Conservation (phyloP, 164 flowering plant species). For the Liriodendron chinense region DNA sequence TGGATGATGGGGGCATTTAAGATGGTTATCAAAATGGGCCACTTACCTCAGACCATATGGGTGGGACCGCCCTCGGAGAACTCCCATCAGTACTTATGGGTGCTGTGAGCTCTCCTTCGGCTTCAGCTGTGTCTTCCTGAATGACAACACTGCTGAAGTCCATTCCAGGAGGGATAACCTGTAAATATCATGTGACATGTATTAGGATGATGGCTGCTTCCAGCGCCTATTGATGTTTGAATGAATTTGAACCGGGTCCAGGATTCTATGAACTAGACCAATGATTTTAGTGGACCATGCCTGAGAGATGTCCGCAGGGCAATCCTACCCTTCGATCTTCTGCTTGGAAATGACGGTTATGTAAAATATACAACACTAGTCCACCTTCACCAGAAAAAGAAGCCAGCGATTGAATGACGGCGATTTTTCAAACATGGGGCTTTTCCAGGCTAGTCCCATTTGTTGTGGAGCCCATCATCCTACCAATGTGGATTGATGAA, state of each 20-base stretch:
- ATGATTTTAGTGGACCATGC: too few relatives aligned
- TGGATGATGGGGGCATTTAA: neutral
- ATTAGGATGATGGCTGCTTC: neutral
- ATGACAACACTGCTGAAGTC: slow-evolving; percentile 79
- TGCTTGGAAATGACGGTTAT: too few relatives aligned
- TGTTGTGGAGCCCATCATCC: too few relatives aligned
- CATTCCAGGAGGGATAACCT: slow-evolving; percentile 99
- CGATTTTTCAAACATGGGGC: too few relatives aligned
- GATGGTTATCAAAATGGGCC: neutral
- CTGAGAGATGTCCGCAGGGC: too few relatives aligned
- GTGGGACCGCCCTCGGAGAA: slow-evolving; percentile 72
- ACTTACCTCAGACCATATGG: slow-evolving; percentile 89
- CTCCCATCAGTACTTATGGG: slow-evolving; percentile 56
- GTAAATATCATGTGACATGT: slow-evolving; percentile 9
- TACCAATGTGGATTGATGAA: too few relatives aligned
- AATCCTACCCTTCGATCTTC: too few relatives aligned
- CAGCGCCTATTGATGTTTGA: neutral
- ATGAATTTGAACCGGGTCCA: neutral
- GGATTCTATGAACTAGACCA: too few relatives aligned
- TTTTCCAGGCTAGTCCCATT: too few relatives aligned
- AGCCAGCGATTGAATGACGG: too few relatives aligned
- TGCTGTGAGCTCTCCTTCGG: slow-evolving; percentile 71
- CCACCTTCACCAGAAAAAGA: too few relatives aligned
- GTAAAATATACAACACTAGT: too few relatives aligned
- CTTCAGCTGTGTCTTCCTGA: slow-evolving; percentile 68